A percentile compares a stretch with the other conserved stretches of the same genome.
phyloP scores from a whole-genome alignment of 2,329 filamentous ascomycete genomes.

The Cladosporium sp. region DNA sequence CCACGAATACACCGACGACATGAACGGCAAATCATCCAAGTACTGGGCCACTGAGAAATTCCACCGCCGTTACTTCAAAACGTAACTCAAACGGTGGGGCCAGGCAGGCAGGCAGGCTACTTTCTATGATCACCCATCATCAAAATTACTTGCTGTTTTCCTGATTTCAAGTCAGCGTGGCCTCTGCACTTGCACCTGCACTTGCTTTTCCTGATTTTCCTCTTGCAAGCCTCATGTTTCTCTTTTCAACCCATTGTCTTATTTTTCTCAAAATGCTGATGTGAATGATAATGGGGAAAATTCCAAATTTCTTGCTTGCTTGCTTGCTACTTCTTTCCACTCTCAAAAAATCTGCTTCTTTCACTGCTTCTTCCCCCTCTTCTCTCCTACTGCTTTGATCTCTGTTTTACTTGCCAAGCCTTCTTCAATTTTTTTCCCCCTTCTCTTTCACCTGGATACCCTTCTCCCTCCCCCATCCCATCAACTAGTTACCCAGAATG shows the following conservation, averaged over 20 bases:
- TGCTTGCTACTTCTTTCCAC: no score
- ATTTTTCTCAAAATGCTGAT: background rate
- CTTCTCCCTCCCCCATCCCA: background rate
- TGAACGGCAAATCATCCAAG: slow-evolving; percentile 10
- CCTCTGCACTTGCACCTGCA: no score
- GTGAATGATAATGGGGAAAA: slow-evolving; percentile 10
- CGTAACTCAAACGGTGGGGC: slow-evolving; percentile 1
- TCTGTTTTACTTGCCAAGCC: background rate
- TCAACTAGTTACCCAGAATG: no score
- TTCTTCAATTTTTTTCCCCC: background rate
- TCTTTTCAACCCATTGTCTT: no score
- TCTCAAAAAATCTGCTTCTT: slow-evolving; percentile 10
- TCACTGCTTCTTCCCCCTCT: background rate
- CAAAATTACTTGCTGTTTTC: no score
- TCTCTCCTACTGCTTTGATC: background rate
- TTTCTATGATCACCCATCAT: no score
- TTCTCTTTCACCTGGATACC: slow-evolving; percentile 5
- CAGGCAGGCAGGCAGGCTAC: no score
- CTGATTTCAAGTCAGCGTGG: no score
- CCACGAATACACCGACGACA: slow-evolving; percentile 11
- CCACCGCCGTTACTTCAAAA: background rate
- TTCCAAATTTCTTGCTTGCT: no score
- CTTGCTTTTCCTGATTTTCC: no score
- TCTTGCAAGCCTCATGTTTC: no score
- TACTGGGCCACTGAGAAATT: slow-evolving; percentile 11